Evolutionary conservation across 345 rosid species (phyloP).

Genomic region (Populus tremula): DNA sequence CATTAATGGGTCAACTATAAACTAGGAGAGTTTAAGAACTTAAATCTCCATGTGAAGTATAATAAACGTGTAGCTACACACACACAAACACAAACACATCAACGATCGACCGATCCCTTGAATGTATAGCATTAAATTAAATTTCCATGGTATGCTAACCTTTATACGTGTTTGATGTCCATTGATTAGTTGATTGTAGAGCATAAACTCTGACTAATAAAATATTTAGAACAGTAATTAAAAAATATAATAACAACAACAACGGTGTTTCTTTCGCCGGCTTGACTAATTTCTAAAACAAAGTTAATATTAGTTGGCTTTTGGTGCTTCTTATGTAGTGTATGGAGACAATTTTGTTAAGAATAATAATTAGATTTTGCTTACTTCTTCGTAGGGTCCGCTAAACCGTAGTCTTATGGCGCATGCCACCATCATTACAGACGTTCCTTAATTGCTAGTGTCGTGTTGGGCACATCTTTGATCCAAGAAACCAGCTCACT

Average conservation of each 20-base stretch:
- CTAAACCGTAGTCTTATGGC: neutral
- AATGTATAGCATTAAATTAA: too few species aligned
- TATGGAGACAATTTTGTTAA: neutral
- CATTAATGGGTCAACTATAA: neutral
- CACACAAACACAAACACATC: too few species aligned
- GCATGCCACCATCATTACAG: neutral
- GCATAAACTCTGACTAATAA: neutral
- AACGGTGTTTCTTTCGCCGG: constrained; percentile 22
- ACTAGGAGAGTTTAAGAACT: neutral
- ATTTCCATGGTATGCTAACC: too few species aligned
- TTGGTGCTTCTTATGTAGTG: neutral
- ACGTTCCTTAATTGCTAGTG: neutral
- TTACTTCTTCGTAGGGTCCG: constrained; percentile 2
- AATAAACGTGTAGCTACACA: neutral
- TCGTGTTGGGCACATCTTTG: constrained; percentile 3
- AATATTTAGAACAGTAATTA: neutral
- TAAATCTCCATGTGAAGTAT: neutral
- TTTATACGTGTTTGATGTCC: too few species aligned
- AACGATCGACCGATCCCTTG: too few species aligned
- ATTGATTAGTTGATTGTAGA: too few species aligned
- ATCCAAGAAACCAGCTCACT: neutral
- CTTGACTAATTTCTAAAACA: constrained; percentile 23
- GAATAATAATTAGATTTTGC: neutral
- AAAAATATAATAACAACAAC: neutral
- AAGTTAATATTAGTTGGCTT: constrained; percentile 11